phyloP scores from a whole-genome alignment of 257 asterid species.

The Ballota nigra region DNA sequence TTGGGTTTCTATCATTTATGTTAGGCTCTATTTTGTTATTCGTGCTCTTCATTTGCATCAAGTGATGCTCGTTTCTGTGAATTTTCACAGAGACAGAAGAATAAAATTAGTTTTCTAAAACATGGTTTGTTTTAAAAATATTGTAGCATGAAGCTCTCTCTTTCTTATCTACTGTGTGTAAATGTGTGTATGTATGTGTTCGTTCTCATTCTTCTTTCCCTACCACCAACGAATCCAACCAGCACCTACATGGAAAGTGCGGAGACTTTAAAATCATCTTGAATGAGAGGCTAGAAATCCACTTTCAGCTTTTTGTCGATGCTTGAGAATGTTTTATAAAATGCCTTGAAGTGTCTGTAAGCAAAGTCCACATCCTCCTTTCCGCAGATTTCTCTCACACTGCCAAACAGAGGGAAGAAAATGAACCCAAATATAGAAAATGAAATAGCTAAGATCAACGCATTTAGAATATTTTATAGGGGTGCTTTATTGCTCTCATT shows the following conservation, averaged over 20 bases:
- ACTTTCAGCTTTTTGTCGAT: constrained; percentile 69
- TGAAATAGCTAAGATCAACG: too few relatives aligned
- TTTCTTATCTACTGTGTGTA: constrained; percentile 7
- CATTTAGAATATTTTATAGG: neutral
- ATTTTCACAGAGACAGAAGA: too few relatives aligned
- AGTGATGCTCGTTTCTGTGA: constrained; percentile 17
- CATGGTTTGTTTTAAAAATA: neutral
- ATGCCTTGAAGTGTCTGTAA: constrained; percentile 93
- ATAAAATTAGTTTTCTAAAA: constrained; percentile 9
- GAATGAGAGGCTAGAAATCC: constrained; percentile 40
- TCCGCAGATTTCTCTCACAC: constrained; percentile 95
- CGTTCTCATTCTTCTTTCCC: neutral
- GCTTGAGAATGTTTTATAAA: constrained; percentile 73
- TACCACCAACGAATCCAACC: neutral
- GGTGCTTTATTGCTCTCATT: neutral
- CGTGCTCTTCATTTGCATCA: neutral
- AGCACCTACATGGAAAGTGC: neutral
- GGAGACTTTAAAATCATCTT: neutral
- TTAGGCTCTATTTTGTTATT: constrained; percentile 16
- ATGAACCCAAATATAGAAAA: too few relatives aligned
- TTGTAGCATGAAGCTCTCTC: neutral
- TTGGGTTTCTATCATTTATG: neutral
- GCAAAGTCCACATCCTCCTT: constrained; percentile 89
- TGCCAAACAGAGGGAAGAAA: constrained; percentile 35
- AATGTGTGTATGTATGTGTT: neutral